A percentile compares a stretch with the other conserved stretches of the same genome.
These are phyloP conservation scores for Endothia cerciana DNA, from an alignment of 2,329 filamentous ascomycete genomes.

Conservation along the genomic window DNA sequence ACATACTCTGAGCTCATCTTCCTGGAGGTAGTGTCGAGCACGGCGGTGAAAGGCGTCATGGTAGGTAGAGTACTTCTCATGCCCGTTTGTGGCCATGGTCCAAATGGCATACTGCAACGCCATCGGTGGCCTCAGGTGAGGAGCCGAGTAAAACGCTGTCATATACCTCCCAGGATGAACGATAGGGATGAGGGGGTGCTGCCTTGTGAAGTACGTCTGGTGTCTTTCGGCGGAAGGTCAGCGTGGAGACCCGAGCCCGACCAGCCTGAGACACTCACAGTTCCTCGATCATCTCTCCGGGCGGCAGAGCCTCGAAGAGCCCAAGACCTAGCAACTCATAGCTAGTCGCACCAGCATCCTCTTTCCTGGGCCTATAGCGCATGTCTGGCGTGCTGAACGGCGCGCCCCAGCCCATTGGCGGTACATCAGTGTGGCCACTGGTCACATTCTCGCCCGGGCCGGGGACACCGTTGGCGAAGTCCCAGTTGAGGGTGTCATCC, in stretches of 20 bases:
- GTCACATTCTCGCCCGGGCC: not conserved
- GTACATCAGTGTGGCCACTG: no score
- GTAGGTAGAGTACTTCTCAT: conserved; percentile 72
- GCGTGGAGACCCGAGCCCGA: not conserved
- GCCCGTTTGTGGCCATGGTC: conserved; percentile 74
- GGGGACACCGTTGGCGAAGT: conserved; percentile 2
- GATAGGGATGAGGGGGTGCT: conserved; percentile 74
- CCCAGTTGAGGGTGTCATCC: conserved; percentile 15
- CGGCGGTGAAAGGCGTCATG: conserved; percentile 81
- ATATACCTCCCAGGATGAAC: conserved; percentile 78
- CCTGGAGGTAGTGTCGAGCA: conserved; percentile 79
- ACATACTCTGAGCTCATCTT: conserved; percentile 77
- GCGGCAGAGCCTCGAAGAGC: conserved; percentile 79
- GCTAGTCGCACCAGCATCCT: conserved; percentile 31
- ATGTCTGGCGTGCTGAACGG: conserved; percentile 14
- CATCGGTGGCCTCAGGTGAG: conserved; percentile 78
- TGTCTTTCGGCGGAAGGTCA: conserved; percentile 54
- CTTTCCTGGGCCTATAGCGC: conserved; percentile 12
- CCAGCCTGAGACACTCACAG: conserved; percentile 58
- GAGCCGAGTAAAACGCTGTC: conserved; percentile 71
- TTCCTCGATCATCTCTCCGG: conserved; percentile 79
- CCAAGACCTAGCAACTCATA: conserved; percentile 80
- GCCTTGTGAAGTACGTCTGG: conserved; percentile 73
- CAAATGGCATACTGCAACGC: conserved; percentile 87
- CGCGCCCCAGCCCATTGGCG: not conserved